Base-by-base conservation (phyloP, 192 early-diverging fungal genomes). In the Allomyces macrogynus region DNA sequence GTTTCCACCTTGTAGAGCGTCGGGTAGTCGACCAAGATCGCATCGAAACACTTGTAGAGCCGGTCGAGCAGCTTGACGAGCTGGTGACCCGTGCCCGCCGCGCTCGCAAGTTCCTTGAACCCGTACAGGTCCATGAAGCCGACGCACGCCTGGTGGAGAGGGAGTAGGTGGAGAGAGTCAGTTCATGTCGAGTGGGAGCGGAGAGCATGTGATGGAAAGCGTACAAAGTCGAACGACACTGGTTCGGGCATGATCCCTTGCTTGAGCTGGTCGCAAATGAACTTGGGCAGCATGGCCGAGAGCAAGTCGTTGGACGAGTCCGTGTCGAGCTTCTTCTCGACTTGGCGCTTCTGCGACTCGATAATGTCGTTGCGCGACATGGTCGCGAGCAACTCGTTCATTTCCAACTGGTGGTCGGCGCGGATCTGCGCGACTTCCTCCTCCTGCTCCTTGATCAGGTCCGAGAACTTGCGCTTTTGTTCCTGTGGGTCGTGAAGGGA, bases 1-100 rank as follows among this genome's bases (percentile, higher is more conserved):
- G 76, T 77, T 65, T 77, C 76, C 12, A 74, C 70, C 67, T 77
- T 77, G 69, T 73, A 77, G 22, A 77, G 23, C 61, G 74, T 73
- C 43, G 64, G 61, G 65, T 75, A 77, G 40, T 74, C 70, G 60
- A 74, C 76, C 61, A 77, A 65, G 24, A 68, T 66, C 9, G 71
- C 68, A 62, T 77, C 76, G 64, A 77, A 73, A n/a, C 64, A 66
- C 32, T 71, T 72, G 71, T 77, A 77, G 22, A 77, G 69, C 43
- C 73, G 66, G 70, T 77, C 74, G 43, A 77, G 71, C 7, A 77
- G 65, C 25, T 72, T 70, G 32, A 77, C 69, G 25, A 77, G 70
- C 62, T 75, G 71, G 23, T 73, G 49, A 5, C 49, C 49, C 20
- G 12, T 14, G 16, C 49, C 49, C 12, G 49, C 49, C 16, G 16